Base-by-base conservation (phyloP, 202 grass and related monocot species). In the Alloteropsis angusta region DNA sequence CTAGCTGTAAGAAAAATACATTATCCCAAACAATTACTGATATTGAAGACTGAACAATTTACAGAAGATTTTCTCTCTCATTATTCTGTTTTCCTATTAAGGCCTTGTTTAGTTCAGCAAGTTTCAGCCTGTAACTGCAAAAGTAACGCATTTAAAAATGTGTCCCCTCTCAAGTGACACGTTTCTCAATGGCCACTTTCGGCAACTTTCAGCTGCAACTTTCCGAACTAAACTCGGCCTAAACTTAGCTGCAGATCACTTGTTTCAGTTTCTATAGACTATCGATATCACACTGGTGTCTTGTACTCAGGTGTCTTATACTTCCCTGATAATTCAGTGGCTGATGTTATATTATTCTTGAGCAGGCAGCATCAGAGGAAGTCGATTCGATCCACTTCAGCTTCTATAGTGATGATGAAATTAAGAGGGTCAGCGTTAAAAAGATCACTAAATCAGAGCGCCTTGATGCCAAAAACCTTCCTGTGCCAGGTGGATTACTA, bases 401-500 rank as follows among this genome's bases (percentile, higher is more conserved):
- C 53, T 98, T 94, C 85, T 98, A 94, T 16, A 80, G 41, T 5
- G 50, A 83, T 13, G 87, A 94, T 3, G 92, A 94, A 45, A 43
- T 94, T 69, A 80, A 71, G 50, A 85, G 44, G 61, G 59, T 95
- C 15, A 98, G 95, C 38, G 90, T 98, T n/a, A 89, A 90, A 60
- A 81, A 79, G 85, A 83, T 98, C 55, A 94, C 87, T 28, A 95
- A 82, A 63, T 3, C 81, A 2, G 87, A 93, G 36, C 64, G 93
- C 55, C 81, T 90, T 48, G 95, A 98, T 62, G 30, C 65, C 45
- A 98, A 95, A 84, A 65, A 79, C 39, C 46, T 28, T 54, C 85
- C 95, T 45, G 79, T 98, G 74, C 72, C 71, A 50, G 92, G 89
- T 78, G 95, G 95, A 72, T 82, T 98, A 49, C 89, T 90, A 46